These are phyloP conservation scores for Aegilops tauschii DNA, from an alignment of 176 grass and related monocot genomes.

Conservation along the genomic window DNA sequence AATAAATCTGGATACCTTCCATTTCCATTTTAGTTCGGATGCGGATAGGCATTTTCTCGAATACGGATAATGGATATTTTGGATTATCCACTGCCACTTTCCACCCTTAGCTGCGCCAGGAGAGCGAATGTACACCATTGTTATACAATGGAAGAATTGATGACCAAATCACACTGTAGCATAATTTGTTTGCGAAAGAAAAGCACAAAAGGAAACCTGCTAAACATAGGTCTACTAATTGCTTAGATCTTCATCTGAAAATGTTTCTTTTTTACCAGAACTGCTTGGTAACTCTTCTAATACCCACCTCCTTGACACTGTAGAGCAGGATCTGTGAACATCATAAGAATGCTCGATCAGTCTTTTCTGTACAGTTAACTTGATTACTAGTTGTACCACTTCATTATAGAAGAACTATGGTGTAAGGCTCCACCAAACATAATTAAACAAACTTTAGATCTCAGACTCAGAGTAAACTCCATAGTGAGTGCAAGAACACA, in stretches of 20 bases:
- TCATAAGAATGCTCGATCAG: neutral
- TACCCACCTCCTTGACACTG: neutral
- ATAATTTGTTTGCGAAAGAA: neutral
- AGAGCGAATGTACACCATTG: neutral
- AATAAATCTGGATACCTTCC: too few relatives aligned
- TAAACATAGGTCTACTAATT: neutral
- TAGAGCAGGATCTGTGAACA: conserved; percentile 11
- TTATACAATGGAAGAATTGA: conserved; percentile 6
- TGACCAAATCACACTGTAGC: neutral
- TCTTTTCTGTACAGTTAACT: neutral
- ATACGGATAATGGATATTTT: too few relatives aligned
- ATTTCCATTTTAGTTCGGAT: too few relatives aligned
- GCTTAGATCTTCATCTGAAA: neutral
- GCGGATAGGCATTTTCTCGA: too few relatives aligned
- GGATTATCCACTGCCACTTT: too few relatives aligned
- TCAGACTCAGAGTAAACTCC: neutral
- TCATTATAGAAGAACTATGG: neutral
- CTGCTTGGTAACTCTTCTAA: neutral
- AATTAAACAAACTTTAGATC: neutral
- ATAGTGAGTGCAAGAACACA: neutral
- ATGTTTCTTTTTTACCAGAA: neutral
- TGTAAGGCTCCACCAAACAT: neutral
- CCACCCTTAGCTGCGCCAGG: neutral
- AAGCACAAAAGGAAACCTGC: conserved; percentile 8
- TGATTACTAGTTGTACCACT: neutral